A percentile compares a stretch with the other conserved stretches of the same genome.
These are phyloP conservation scores for Trichoderma erinaceum DNA, from an alignment of 495 filamentous ascomycete genomes.

Conservation along the genomic window DNA sequence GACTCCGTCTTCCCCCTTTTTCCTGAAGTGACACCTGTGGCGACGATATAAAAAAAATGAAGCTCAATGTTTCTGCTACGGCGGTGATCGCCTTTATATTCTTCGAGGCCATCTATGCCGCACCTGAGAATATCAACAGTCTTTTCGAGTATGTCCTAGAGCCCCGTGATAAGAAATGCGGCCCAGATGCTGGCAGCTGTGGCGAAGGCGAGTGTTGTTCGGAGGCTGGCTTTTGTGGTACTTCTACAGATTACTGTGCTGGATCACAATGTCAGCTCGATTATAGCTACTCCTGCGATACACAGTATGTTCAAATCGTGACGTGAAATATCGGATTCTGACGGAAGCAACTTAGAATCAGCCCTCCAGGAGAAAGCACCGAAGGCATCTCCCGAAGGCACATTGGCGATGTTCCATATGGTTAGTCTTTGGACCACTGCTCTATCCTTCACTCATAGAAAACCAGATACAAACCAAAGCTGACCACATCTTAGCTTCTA, in stretches of 20 bases:
- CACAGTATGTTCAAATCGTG: background rate
- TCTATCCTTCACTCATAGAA: background rate
- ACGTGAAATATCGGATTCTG: background rate
- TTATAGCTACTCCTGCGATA: conserved; percentile 17
- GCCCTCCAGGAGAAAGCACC: background rate
- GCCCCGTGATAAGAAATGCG: background rate
- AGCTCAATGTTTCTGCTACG: too few relatives aligned
- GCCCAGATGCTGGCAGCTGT: conserved; percentile 9
- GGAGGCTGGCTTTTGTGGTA: conserved; percentile 12
- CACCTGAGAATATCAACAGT: background rate
- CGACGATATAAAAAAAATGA: too few relatives aligned
- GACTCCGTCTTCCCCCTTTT: too few relatives aligned
- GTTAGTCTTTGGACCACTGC: background rate
- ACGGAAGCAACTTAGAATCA: background rate
- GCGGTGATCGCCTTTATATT: too few relatives aligned
- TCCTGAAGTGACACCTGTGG: too few relatives aligned
- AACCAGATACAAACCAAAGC: background rate
- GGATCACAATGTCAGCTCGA: conserved; percentile 11
- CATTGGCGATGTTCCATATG: conserved; percentile 16
- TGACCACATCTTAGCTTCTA: background rate
- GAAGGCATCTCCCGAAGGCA: background rate
- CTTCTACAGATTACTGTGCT: conserved; percentile 13
- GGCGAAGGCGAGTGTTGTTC: conserved; percentile 15
- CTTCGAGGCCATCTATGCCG: too few relatives aligned
- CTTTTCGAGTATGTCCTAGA: background rate